Base-by-base conservation (phyloP, 495 filamentous ascomycete genomes). In the Pyrenula aspistea region DNA sequence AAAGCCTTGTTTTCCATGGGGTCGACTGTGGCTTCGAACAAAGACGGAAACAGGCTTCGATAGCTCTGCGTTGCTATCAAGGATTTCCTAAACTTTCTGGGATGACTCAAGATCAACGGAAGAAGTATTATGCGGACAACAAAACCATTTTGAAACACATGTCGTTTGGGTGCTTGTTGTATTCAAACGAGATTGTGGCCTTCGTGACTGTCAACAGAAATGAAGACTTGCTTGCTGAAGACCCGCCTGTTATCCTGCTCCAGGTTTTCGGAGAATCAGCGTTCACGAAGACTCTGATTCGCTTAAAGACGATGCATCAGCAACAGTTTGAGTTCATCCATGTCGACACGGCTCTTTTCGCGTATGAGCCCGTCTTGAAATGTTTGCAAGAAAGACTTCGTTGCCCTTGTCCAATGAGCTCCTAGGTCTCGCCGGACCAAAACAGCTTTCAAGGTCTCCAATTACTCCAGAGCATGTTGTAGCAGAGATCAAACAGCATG, bases 261-360 rank as follows among this genome's bases (percentile, higher is more conserved):
- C 78, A 77, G 42, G 67, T 88, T 25, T 52, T 66, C 0, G 77
- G 78, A 25, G 59, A 68, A 20, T 59, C 66, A 22, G 70, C 73
- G 0, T 60, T 84, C 2, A 59, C 61, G 2, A 74, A 77, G 36
- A 57, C 71, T 0, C 57, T 81, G 0, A 20, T 71, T 1, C 62
- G 51, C 19, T 60, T 73, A 22, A 81, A 76, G 36, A 55, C 67
- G 2, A 58, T 67, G 0, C 23, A 60, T 0, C 56, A 69, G 31
- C 62, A 84, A 4, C 31, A 64, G 12, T 71, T 75, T 31, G 65
- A 73, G 12, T 73, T 87, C 21, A 58, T 85, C 0, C 68, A 73
- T n/a, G 76, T 88, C 2, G 75, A 86, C 56, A 83, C 86, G 0
- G 67, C 87, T 0, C 70, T 85, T 0, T 91, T 90, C 63, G 81